Base-by-base conservation (phyloP, 371 early-diverging fungal species). In the Sporodiniella umbellata region DNA sequence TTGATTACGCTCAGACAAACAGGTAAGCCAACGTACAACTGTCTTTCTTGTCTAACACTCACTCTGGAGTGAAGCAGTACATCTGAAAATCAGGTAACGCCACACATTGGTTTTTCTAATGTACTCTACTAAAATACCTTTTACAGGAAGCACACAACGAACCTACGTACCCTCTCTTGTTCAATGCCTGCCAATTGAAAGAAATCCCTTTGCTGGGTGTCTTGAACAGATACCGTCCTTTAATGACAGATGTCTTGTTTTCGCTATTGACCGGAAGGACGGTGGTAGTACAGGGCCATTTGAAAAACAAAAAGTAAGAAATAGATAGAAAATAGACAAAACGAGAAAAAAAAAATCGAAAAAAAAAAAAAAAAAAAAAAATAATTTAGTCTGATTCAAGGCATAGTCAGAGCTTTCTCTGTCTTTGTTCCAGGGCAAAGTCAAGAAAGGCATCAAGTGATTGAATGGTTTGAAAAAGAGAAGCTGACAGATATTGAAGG, bases 181-280 rank as follows among this genome's bases (percentile, higher is more conserved):
- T 54, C 4, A 37, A 51, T 2, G 42, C 61, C 25, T 31, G n/a
- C 3, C 48, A 60, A 18, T 19, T 59, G 15, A 39, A 52, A 19
- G 26, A 48, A 25, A 25, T 35, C 2, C 10, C 42, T 31, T 26
- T 60, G 7, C 14, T 63, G 3, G 22, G 58, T 10, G 31, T 42
- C 22, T 38, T 65, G 5, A 23, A 42, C 11, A 47, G 28, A 49
- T 53, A 45, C 14, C 52, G 58, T 46, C 39, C 67, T 21, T 15
- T 72, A 0, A 51, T 60, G 17, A 56, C 56, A 1, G 56, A 75
- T 59, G 53, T 72, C 7, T 55, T 75, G 4, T 75, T 67, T 50
- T 58, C 76, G 3, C 26, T 75, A 8, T 22, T 75, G 50, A 75
- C 66, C 7, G 76, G 76, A 12, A 53, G 76, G 28, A 60, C 70